These are phyloP conservation scores for California macrophylla DNA, from an alignment of 441 rosid genomes.

Conservation along the genomic window DNA sequence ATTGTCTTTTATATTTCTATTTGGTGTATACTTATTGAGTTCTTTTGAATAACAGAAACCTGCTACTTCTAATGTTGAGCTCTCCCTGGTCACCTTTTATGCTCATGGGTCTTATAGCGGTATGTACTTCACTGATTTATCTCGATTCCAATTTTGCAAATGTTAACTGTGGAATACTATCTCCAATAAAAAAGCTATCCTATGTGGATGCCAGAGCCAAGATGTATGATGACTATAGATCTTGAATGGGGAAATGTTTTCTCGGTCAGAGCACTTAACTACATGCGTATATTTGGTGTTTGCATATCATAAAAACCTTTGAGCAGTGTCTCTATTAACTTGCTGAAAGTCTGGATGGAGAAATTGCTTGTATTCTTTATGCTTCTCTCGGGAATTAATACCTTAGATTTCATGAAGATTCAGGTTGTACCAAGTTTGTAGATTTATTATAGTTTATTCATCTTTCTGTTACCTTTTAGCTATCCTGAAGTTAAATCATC, in stretches of 20 bases:
- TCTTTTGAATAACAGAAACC: slow-evolving; percentile 42
- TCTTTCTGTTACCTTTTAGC: neutral
- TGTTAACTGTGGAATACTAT: too few species aligned
- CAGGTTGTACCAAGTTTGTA: neutral
- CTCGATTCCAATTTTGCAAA: slow-evolving; percentile 5
- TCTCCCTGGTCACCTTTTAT: slow-evolving; percentile 59
- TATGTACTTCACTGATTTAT: slow-evolving; percentile 26
- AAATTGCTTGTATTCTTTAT: neutral
- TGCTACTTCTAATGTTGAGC: slow-evolving; percentile 48
- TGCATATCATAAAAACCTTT: neutral
- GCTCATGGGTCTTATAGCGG: slow-evolving; percentile 77
- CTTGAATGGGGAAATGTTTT: neutral
- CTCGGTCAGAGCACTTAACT: neutral
- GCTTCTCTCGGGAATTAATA: neutral
- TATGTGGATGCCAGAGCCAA: neutral
- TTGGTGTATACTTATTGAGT: neutral
- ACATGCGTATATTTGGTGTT: neutral
- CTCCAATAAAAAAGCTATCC: too few species aligned
- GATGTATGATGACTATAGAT: neutral
- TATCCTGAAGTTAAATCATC: neutral
- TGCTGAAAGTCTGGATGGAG: neutral
- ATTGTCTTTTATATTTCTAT: neutral
- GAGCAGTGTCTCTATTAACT: neutral
- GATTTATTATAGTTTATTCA: neutral
- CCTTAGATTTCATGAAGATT: neutral